phyloP scores from a whole-genome alignment of 768 basidiomycete genomes.

The Austroboletus festivus region DNA sequence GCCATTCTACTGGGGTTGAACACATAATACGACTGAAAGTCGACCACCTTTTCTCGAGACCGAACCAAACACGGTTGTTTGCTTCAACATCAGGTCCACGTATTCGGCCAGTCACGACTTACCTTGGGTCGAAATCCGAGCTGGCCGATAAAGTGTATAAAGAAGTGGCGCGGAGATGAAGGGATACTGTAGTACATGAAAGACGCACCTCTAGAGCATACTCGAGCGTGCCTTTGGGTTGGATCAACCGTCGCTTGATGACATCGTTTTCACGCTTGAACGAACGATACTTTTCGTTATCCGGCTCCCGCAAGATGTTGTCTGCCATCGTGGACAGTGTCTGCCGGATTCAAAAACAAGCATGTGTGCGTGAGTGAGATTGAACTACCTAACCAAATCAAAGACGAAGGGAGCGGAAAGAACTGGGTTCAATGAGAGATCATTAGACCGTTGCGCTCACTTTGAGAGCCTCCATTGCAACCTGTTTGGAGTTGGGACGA shows the following conservation, averaged over 20 bases:
- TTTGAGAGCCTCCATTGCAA: constrained; percentile 61
- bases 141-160: constrained; percentile 31
- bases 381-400: neutral
- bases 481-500: constrained; percentile 62
- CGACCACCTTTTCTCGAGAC: constrained; percentile 45
- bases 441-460: constrained; percentile 31
- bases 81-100: neutral
- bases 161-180: neutral
- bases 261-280: constrained; percentile 74
- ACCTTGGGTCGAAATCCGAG: constrained; percentile 76
- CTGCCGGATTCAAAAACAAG: constrained; percentile 21
- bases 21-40: constrained; percentile 72
- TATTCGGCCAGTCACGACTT: constrained; percentile 2
- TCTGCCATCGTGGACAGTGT: constrained; percentile 66
- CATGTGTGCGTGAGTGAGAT: no score
- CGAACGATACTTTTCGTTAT: constrained; percentile 65
- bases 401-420: neutral
- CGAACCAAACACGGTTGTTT: no score
- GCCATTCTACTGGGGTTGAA: constrained; percentile 52
- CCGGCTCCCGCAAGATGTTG: constrained; percentile 70
- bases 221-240: constrained; percentile 70
- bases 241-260: constrained; percentile 65
- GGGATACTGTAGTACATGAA: constrained; percentile 4
- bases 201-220: constrained; percentile 74
- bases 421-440: neutral